phyloP scores from a whole-genome alignment of 1,284 basidiomycete genomes.

The Mixia osmundae region DNA sequence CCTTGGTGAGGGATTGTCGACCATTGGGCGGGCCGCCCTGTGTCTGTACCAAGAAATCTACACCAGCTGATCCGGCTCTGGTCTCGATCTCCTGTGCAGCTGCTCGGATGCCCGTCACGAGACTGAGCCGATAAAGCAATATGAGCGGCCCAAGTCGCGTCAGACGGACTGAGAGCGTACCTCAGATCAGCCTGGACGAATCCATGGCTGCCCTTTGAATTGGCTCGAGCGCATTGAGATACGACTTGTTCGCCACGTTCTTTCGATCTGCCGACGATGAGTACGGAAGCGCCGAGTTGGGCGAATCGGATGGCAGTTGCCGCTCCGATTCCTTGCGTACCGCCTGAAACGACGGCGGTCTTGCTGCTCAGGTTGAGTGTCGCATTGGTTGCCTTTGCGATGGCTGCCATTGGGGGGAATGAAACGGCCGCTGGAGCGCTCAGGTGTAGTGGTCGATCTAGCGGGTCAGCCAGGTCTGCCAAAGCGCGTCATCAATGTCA shows the following conservation, averaged over 20 bases:
- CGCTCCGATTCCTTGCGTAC: conserved; percentile 13
- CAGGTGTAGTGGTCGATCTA: too few relatives aligned
- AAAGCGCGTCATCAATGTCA: too few relatives aligned
- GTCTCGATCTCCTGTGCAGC: conserved; percentile 14
- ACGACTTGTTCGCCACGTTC: conserved; percentile 17
- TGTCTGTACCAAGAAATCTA: conserved; percentile 22
- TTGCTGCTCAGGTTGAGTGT: conserved; percentile 13
- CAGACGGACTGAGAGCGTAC: conserved; percentile 4
- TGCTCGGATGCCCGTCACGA: conserved; percentile 14
- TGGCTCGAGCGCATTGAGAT: conserved; percentile 7
- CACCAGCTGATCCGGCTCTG: conserved; percentile 13
- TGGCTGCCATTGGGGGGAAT: conserved; percentile 11
- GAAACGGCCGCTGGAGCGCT: too few relatives aligned
- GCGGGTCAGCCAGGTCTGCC: too few relatives aligned
- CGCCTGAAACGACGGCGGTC: conserved; percentile 16
- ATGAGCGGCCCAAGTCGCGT: background rate
- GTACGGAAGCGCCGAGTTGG: conserved; percentile 20
- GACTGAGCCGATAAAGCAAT: conserved; percentile 1
- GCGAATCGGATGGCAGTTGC: conserved; percentile 12
- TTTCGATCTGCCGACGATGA: conserved; percentile 21
- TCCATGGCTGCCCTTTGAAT: conserved; percentile 11
- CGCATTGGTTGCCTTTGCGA: conserved; percentile 10
- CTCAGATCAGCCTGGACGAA: conserved; percentile 23
- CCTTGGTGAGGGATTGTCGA: conserved; percentile 7
- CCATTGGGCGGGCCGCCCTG: conserved; percentile 18